Conservation (phyloP, 225 moss, liverwort and hornwort genomes). For the Physcomitrium patens region DNA sequence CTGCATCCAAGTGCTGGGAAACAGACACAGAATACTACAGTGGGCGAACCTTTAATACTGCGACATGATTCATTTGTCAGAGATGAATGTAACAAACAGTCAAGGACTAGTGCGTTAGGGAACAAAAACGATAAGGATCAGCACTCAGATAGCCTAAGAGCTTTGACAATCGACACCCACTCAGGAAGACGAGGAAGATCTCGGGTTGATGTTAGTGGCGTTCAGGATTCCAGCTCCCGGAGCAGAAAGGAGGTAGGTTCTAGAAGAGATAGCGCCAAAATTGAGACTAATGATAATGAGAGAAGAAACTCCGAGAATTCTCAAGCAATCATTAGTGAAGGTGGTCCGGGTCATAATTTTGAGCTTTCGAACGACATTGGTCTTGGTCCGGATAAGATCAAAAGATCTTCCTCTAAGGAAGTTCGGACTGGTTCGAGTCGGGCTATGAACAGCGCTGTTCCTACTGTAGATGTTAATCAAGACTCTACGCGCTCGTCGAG, state of each 20-base stretch:
- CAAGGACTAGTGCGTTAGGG: slow-evolving; percentile 11
- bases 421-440: slow-evolving; percentile 20
- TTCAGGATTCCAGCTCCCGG: slow-evolving; percentile 18
- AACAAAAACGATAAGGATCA: slow-evolving; percentile 28
- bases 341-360: background rate
- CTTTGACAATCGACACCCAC: slow-evolving; percentile 12
- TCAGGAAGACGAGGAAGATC: slow-evolving; percentile 21
- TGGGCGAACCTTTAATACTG: slow-evolving; percentile 23
- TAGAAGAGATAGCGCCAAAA: slow-evolving; percentile 16
- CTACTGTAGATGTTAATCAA: slow-evolving; percentile 13
- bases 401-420: slow-evolving; percentile 20
- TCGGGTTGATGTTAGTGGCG: slow-evolving; percentile 12
- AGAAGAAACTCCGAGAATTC: slow-evolving; percentile 15
- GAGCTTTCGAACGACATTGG: background rate
- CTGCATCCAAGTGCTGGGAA: slow-evolving; percentile 8
- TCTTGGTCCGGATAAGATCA: slow-evolving; percentile 9
- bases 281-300: slow-evolving; percentile 17
- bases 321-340: slow-evolving; percentile 15
- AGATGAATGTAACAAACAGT: slow-evolving; percentile 22
- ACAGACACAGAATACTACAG: background rate
- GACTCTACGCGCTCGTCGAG: slow-evolving; percentile 7
- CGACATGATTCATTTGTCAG: slow-evolving; percentile 20
- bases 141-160: slow-evolving; percentile 10
- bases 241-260: slow-evolving; percentile 10
- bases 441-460: background rate